Percentiles rank a stretch among this genome's conserved stretches.
Evolutionary conservation across 345 rosid genomes (phyloP).

Genomic region (Sonneratia caseolaris): DNA sequence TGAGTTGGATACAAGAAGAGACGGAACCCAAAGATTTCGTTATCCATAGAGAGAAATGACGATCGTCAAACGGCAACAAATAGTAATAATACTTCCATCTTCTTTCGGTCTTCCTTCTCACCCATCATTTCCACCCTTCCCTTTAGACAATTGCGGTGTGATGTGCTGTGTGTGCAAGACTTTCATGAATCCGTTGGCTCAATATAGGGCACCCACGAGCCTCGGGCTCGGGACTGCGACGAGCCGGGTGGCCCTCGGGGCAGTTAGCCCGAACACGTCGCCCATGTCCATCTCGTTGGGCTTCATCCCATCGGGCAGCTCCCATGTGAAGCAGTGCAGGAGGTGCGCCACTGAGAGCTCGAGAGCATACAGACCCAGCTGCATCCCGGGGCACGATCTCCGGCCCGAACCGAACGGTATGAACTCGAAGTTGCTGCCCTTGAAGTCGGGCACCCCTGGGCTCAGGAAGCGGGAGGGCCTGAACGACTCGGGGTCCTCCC

Average conservation of each 20-base stretch:
- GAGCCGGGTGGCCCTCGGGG: conserved; percentile 32
- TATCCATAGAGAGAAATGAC: too few relatives aligned
- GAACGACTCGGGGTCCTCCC: conserved; percentile 25
- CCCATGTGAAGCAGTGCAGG: conserved; percentile 32
- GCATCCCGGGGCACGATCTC: conserved; percentile 36
- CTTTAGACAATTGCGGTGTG: too few relatives aligned
- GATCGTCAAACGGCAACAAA: too few relatives aligned
- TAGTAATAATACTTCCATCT: too few relatives aligned
- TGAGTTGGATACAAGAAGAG: too few relatives aligned
- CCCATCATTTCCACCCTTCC: too few relatives aligned
- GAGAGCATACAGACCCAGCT: conserved; percentile 28
- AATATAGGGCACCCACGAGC: conserved; percentile 8
- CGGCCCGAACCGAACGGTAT: conserved; percentile 38
- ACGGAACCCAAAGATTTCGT: too few relatives aligned
- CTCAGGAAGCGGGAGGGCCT: conserved; percentile 23
- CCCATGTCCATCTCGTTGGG: conserved; percentile 27
- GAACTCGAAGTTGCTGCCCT: conserved; percentile 27
- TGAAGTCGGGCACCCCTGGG: conserved; percentile 21
- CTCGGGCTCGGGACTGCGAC: conserved; percentile 23
- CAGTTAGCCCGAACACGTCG: conserved; percentile 38
- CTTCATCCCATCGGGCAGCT: conserved; percentile 27
- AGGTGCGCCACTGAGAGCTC: conserved; percentile 27
- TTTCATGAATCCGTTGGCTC: too few relatives aligned
- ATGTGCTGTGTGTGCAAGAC: too few relatives aligned
- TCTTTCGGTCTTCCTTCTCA: too few relatives aligned